A percentile compares a stretch with the other conserved stretches of the same genome.
These are phyloP conservation scores for Fusarium nematophilum DNA, from an alignment of 2,329 filamentous ascomycete genomes.

Conservation along the genomic window DNA sequence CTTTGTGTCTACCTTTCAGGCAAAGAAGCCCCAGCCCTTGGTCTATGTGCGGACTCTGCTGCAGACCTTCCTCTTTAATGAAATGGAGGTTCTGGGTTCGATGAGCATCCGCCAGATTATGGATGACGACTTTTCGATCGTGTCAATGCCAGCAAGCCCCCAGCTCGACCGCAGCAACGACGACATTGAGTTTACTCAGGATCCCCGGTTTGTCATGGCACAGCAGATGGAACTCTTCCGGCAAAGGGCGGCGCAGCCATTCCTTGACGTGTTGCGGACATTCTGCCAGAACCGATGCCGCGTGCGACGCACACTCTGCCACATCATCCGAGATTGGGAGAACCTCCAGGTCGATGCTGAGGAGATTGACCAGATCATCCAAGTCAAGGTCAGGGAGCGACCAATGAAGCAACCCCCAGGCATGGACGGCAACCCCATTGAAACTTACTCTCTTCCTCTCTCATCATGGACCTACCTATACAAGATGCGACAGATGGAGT, in stretches of 20 bases:
- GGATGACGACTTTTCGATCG: conserved; percentile 81
- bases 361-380: conserved; percentile 77
- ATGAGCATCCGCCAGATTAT: conserved; percentile 80
- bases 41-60: conserved; percentile 86
- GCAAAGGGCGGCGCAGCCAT: conserved; percentile 72
- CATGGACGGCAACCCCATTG: conserved; percentile 52
- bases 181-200: conserved; percentile 77
- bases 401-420: conserved; percentile 62
- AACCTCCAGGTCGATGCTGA: conserved; percentile 84
- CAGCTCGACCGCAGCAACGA: conserved; percentile 81
- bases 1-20: conserved; percentile 79
- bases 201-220: conserved; percentile 79
- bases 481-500: conserved; percentile 89
- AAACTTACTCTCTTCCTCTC: conserved; percentile 76
- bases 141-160: conserved; percentile 77
- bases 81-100: conserved; percentile 74
- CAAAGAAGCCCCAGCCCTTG: conserved; percentile 83
- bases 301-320: conserved; percentile 87
- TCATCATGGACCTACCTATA: conserved; percentile 92
- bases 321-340: conserved; percentile 86
- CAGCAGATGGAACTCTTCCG: conserved; percentile 78
- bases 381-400: conserved; percentile 69
- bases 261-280: conserved; percentile 84
- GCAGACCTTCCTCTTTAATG: conserved; percentile 79
- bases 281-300: conserved; percentile 92